Percentiles rank a stretch among this genome's conserved stretches.
Evolutionary conservation across 306 rosid species (phyloP).

Genomic region (Fragaria vesca): DNA sequence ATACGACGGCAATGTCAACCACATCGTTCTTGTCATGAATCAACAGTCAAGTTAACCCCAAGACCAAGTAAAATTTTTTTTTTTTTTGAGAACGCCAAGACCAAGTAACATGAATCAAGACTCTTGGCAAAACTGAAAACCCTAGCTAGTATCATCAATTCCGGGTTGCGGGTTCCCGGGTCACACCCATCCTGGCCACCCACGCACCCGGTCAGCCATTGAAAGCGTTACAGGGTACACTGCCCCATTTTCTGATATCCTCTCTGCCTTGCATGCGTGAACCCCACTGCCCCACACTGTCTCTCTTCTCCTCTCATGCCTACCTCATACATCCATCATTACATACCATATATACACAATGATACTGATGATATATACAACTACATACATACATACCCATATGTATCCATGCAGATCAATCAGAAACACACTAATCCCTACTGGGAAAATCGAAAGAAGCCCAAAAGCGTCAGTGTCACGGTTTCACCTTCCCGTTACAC

Average conservation of each 20-base stretch:
- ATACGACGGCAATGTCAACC: background rate
- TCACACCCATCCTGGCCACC: background rate
- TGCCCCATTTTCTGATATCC: constrained; percentile 18
- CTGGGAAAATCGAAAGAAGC: background rate
- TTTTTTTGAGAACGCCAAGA: too few species aligned
- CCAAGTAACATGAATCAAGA: background rate
- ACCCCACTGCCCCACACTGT: constrained; percentile 2
- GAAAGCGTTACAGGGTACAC: constrained; percentile 6
- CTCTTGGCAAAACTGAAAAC: background rate
- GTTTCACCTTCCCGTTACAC: background rate
- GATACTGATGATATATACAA: too few species aligned
- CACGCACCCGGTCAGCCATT: constrained; percentile 5
- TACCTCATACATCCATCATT: background rate
- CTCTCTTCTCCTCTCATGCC: background rate
- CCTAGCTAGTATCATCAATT: background rate
- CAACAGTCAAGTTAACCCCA: too few species aligned
- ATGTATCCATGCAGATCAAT: background rate
- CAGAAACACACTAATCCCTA: background rate
- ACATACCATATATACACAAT: too few species aligned
- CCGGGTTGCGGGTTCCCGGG: constrained; percentile 6
- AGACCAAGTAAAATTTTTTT: too few species aligned
- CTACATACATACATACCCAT: background rate
- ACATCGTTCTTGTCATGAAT: too few species aligned
- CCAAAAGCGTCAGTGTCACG: background rate
- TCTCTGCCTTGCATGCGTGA: constrained; percentile 12